Base-by-base conservation (phyloP, 2,329 filamentous ascomycete species). In the Colletotrichum lupini region DNA sequence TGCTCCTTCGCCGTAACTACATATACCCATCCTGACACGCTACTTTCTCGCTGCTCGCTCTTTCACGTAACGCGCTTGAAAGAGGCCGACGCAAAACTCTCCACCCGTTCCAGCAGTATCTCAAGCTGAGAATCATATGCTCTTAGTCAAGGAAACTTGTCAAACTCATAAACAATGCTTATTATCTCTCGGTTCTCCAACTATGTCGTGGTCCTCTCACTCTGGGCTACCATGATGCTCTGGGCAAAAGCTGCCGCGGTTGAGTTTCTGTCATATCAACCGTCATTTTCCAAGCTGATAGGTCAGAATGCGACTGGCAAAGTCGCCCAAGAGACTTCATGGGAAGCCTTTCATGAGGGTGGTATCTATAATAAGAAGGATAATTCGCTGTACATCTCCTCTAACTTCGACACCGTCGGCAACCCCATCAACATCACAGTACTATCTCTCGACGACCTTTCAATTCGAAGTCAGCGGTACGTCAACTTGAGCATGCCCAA, bases 401-500 rank as follows among this genome's bases (percentile, higher is more conserved):
- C 72, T 26, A 74, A 74, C 64, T 74, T 60, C 64, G 30, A 32
- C 12, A 62, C 60, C 60, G 65, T 32, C 9, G 70, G 68, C 68
- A 74, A 74, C 64, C 24, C 24, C 24, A 68, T 74, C 68, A 72
- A 72, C 69, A 60, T 72, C 35, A 79, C 77, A 9, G 68, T 77
- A 22, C 71, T 77, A 4, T 75, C 73, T 30, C 72, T 77, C 46
- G 75, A 77, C 16, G 75, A 77, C 61, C 74, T 75, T 35, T 70
- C 74, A 9, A n/a, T 68, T 61, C 53, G 35, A 65, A 77, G 74
- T 75, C 71, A 69, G 11, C 75, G 75, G 46, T 74, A 77, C 22
- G 66, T 76, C 4, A 35, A 61, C n/a, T 57, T 78, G 30, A 68
- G 70, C 62, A 75, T 75, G 73, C 75, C 75, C n/a, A 78, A 77